Percentiles rank a stretch among this genome's conserved stretches.
Evolutionary conservation across 441 rosid genomes (phyloP).

Genomic region (Brassica balearica): DNA sequence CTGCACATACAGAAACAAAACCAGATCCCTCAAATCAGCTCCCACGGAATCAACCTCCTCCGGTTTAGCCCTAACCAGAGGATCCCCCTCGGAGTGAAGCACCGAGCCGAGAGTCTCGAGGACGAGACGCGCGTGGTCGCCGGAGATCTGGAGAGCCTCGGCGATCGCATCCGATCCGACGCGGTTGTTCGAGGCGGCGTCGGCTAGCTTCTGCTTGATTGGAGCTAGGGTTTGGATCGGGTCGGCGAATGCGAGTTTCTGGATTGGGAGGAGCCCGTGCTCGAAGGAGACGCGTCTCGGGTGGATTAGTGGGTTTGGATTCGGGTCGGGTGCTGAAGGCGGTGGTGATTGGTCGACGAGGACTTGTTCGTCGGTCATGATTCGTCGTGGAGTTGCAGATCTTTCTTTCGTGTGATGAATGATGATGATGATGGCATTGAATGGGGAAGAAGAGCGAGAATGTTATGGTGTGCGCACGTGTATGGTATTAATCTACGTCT

Average conservation of each 20-base stretch:
- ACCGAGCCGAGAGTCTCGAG: slow-evolving; percentile 86
- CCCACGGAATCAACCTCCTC: slow-evolving; percentile 71
- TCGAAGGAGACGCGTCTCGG: slow-evolving; percentile 93
- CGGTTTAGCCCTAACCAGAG: slow-evolving; percentile 58
- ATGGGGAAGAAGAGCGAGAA: slow-evolving; percentile 6
- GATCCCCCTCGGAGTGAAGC: slow-evolving; percentile 79
- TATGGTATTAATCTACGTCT: slow-evolving; percentile 19
- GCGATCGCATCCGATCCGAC: slow-evolving; percentile 71
- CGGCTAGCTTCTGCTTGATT: slow-evolving; percentile 66
- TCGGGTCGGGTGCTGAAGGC: slow-evolving; percentile 42
- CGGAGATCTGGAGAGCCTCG: slow-evolving; percentile 88
- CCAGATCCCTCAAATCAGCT: slow-evolving; percentile 86
- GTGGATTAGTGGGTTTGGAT: slow-evolving; percentile 60
- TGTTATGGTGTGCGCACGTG: slow-evolving; percentile 28
- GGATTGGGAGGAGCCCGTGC: slow-evolving; percentile 93
- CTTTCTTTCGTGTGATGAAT: slow-evolving; percentile 40
- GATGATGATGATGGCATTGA: slow-evolving; percentile 29
- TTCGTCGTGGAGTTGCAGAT: slow-evolving; percentile 46
- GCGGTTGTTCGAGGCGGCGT: slow-evolving; percentile 54
- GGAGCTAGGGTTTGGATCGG: slow-evolving; percentile 78
- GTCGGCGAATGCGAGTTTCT: slow-evolving; percentile 88
- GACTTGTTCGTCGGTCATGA: slow-evolving; percentile 63
- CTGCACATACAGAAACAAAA: slow-evolving; percentile 86
- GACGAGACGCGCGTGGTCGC: slow-evolving; percentile 83
- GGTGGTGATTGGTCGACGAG: slow-evolving; percentile 58